Percentiles rank a stretch among this genome's conserved stretches.
Evolutionary conservation across 768 basidiomycete genomes (phyloP).

Genomic region (Sporobolomyces phaffii): DNA sequence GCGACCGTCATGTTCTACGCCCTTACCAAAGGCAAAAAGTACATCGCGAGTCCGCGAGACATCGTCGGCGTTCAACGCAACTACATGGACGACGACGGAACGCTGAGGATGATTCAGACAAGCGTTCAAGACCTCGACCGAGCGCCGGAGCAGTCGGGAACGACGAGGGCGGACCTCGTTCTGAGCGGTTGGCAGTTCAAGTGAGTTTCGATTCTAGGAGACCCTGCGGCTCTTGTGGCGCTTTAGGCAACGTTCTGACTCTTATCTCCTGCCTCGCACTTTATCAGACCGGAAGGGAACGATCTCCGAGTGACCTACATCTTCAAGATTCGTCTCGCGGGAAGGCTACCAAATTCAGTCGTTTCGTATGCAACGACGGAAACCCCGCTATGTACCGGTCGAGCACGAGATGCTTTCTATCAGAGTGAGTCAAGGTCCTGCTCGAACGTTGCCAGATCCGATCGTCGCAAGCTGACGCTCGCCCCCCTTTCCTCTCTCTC

Average conservation of each 20-base stretch:
- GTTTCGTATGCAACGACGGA: conserved; percentile 17
- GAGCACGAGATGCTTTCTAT: conserved; percentile 21
- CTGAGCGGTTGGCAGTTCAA: conserved; percentile 28
- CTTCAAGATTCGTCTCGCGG: conserved; percentile 18
- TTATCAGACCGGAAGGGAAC: conserved; percentile 3
- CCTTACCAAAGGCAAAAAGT: conserved; percentile 20
- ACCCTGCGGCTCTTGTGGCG: background rate
- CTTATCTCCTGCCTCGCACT: background rate
- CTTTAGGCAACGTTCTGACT: background rate
- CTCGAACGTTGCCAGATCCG: too few species aligned
- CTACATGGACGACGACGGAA: conserved; percentile 20
- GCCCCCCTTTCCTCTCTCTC: background rate
- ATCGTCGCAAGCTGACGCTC: too few species aligned
- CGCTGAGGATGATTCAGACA: conserved; percentile 13
- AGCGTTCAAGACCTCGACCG: conserved; percentile 3
- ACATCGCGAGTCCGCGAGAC: conserved; percentile 24
- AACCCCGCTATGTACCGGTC: conserved; percentile 8
- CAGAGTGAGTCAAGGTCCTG: conserved; percentile 16
- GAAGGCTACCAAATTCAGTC: conserved; percentile 8
- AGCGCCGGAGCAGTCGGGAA: conserved; percentile 12
- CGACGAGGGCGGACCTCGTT: conserved; percentile 14
- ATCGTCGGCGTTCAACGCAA: conserved; percentile 25
- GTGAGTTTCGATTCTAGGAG: background rate
- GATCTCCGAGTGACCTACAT: conserved; percentile 16
- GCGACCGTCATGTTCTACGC: conserved; percentile 25